phyloP scores from a whole-genome alignment of 495 filamentous ascomycete genomes.

The Physcia stellaris region DNA sequence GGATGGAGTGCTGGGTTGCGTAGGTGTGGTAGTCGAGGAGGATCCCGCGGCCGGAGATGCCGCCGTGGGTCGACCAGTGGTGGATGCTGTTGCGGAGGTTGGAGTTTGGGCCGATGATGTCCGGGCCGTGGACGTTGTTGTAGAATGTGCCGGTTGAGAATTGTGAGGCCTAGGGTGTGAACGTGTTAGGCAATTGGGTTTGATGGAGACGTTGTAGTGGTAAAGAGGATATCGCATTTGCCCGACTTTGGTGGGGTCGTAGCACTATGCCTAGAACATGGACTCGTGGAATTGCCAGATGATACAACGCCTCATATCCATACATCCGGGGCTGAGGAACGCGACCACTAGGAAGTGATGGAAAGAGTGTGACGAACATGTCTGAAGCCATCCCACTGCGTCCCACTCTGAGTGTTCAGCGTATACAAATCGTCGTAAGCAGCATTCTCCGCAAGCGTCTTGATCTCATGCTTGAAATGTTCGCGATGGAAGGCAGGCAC shows the following conservation, averaged over 20 bases:
- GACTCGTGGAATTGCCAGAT: too few species aligned
- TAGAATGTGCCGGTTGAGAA: constrained; percentile 33
- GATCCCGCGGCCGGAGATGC: constrained; percentile 40
- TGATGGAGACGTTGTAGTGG: too few species aligned
- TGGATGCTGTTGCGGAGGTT: constrained; percentile 38
- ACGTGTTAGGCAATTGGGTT: too few species aligned
- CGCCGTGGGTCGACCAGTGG: constrained; percentile 36
- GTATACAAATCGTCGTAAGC: constrained; percentile 56
- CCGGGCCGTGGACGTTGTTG: constrained; percentile 35
- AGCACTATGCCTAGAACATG: too few species aligned
- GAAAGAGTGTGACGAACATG: constrained; percentile 34
- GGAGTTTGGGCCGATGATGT: constrained; percentile 38
- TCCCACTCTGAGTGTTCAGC: constrained; percentile 63
- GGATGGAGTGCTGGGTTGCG: constrained; percentile 30
- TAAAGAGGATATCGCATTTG: too few species aligned
- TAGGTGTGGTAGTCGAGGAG: constrained; percentile 42
- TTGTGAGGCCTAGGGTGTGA: constrained; percentile 15
- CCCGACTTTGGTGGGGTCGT: too few species aligned
- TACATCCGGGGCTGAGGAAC: not conserved
- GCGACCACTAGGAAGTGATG: not conserved
- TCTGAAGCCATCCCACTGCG: constrained; percentile 69
- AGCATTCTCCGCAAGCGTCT: constrained; percentile 31
- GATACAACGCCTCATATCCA: too few species aligned
- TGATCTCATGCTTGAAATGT: constrained; percentile 42
- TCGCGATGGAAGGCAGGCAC: constrained; percentile 40